Percentiles rank a stretch among this genome's conserved stretches.
Evolutionary conservation across 495 filamentous ascomycete species (phyloP).

Genomic region (Podospora australis): DNA sequence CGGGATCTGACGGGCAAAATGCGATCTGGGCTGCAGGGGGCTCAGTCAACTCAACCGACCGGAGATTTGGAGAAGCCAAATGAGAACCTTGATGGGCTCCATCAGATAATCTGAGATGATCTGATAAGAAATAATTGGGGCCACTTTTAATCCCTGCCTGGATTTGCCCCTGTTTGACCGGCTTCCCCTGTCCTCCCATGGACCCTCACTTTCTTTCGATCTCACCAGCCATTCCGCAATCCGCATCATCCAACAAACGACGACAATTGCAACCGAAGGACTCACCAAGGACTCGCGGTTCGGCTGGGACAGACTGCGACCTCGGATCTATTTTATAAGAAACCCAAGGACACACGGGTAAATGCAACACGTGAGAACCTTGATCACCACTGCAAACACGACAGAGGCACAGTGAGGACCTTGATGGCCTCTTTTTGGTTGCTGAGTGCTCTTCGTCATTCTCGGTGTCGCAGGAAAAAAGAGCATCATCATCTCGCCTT

Average conservation of each 20-base stretch:
- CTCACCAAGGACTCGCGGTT: too few relatives aligned
- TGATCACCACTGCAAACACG: slow-evolving; percentile 12
- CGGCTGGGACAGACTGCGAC: too few relatives aligned
- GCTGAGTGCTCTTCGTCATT: too few relatives aligned
- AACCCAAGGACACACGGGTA: not conserved
- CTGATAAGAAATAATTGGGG: slow-evolving; percentile 10
- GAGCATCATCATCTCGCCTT: slow-evolving; percentile 2
- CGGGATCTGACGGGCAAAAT: too few relatives aligned
- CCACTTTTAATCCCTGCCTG: not conserved
- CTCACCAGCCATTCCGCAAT: too few relatives aligned
- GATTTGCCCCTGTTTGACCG: not conserved
- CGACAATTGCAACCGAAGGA: too few relatives aligned
- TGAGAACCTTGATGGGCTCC: slow-evolving; percentile 22
- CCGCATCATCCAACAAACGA: too few relatives aligned
- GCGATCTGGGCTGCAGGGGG: too few relatives aligned
- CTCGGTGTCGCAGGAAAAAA: not conserved
- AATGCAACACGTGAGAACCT: slow-evolving; percentile 11
- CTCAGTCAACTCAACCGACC: too few relatives aligned
- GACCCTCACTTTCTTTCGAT: not conserved
- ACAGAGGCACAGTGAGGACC: slow-evolving; percentile 7
- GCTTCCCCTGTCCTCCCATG: not conserved
- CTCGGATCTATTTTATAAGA: not conserved
- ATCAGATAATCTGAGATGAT: slow-evolving; percentile 8
- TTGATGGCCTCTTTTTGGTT: slow-evolving; percentile 6
- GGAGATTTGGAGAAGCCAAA: too few relatives aligned